These are phyloP conservation scores for Talaromyces verruculosus DNA, from an alignment of 2,329 filamentous ascomycete species.

Conservation along the genomic window DNA sequence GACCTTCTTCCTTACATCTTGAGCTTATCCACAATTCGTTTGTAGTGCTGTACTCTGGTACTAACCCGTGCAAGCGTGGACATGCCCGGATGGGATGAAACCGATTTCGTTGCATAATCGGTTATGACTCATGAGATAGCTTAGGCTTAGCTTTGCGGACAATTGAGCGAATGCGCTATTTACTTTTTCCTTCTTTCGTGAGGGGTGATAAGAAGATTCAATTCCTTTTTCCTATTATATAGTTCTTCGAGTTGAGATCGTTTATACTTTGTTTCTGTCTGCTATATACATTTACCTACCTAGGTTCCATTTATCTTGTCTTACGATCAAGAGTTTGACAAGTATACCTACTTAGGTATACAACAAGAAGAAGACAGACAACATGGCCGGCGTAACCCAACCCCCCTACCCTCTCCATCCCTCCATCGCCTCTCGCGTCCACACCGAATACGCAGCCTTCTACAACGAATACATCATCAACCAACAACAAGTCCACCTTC, in stretches of 20 bases:
- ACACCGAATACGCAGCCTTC: conserved; percentile 54
- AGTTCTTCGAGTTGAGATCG: too few species aligned
- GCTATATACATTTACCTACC: not conserved
- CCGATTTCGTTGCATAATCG: not conserved
- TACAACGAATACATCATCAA: conserved; percentile 55
- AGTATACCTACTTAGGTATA: not conserved
- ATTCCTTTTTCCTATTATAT: not conserved
- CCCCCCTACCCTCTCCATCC: conserved; percentile 52
- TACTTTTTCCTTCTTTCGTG: not conserved
- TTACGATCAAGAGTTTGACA: too few species aligned
- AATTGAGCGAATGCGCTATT: not conserved
- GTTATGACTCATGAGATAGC: not conserved
- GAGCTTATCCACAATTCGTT: not conserved
- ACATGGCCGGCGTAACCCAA: conserved; percentile 23
- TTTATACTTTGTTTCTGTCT: not conserved
- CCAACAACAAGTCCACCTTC: conserved; percentile 56
- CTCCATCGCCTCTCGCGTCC: conserved; percentile 47
- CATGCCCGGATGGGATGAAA: not conserved
- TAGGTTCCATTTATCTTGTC: not conserved
- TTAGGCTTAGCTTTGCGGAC: not conserved
- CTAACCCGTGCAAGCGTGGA: not conserved
- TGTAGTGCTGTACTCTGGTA: not conserved
- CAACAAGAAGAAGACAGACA: not conserved
- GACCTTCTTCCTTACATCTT: not conserved
- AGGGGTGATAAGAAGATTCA: not conserved